Percentiles rank a stretch among this genome's conserved stretches.
Evolutionary conservation across 2,329 filamentous ascomycete genomes (phyloP).

Genomic region (Chaetomiaceae sp.): DNA sequence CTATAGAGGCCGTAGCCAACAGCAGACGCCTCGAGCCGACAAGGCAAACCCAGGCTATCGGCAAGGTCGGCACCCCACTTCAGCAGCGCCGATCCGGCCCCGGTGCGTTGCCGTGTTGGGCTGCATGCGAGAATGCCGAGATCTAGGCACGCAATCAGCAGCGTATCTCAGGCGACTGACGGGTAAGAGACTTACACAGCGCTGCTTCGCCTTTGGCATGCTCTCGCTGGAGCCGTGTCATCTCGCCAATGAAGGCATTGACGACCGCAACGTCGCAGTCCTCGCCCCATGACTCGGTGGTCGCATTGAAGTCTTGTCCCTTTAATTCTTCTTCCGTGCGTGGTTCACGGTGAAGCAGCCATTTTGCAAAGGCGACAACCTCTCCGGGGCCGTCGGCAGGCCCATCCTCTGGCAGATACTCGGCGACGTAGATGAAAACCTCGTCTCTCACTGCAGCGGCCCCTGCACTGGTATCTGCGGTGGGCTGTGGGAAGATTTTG

Average conservation of each 20-base stretch:
- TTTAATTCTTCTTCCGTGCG: slow-evolving; percentile 30
- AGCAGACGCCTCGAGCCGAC: slow-evolving; percentile 30
- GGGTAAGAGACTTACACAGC: slow-evolving; percentile 24
- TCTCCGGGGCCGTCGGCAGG: slow-evolving; percentile 18
- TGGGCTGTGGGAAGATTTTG: slow-evolving; percentile 13
- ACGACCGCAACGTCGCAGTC: slow-evolving; percentile 23
- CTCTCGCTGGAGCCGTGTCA: slow-evolving; percentile 21
- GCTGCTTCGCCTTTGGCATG: slow-evolving; percentile 26
- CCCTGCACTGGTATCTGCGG: not conserved
- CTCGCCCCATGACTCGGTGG: slow-evolving; percentile 25
- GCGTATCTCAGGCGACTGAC: not conserved
- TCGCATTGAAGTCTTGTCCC: slow-evolving; percentile 3
- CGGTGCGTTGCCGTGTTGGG: slow-evolving; percentile 25
- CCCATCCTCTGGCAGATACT: slow-evolving; percentile 20
- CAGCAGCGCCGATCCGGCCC: slow-evolving; percentile 30
- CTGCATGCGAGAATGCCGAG: slow-evolving; percentile 27
- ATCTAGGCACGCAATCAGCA: slow-evolving; percentile 17
- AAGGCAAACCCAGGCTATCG: slow-evolving; percentile 26
- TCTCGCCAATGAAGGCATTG: slow-evolving; percentile 27
- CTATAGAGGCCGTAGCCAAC: slow-evolving; percentile 29
- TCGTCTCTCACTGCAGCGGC: slow-evolving; percentile 9
- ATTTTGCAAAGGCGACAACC: slow-evolving; percentile 32
- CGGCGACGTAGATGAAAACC: slow-evolving; percentile 27
- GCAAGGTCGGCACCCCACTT: slow-evolving; percentile 27
- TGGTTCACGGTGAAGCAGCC: slow-evolving; percentile 23